These are phyloP conservation scores for Yamadazyma friedrichii DNA, from an alignment of 1,139 yeast species.

Conservation along the genomic window DNA sequence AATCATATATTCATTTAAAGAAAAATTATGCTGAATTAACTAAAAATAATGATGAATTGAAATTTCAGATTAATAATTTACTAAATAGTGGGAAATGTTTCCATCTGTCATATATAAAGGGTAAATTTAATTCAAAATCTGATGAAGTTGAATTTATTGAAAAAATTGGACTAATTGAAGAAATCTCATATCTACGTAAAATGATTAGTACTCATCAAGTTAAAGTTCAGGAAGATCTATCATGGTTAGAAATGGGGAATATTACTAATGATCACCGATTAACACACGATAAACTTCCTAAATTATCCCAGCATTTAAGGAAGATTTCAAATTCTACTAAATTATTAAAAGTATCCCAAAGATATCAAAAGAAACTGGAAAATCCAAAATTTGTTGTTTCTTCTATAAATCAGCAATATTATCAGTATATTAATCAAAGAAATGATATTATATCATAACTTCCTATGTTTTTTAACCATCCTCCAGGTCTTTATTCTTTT, in stretches of 20 bases:
- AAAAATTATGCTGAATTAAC: slow-evolving; percentile 8
- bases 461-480: not conserved
- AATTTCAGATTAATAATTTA: slow-evolving; percentile 10
- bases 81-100: slow-evolving; percentile 15
- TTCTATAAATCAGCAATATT: slow-evolving; percentile 11
- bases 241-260: slow-evolving; percentile 20
- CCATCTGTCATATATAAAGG: slow-evolving; percentile 11
- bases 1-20: slow-evolving; percentile 8
- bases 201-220: slow-evolving; percentile 13
- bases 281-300: slow-evolving; percentile 6
- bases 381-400: slow-evolving; percentile 18
- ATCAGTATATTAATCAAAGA: slow-evolving; percentile 11
- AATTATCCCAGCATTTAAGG: slow-evolving; percentile 16
- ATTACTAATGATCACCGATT: slow-evolving; percentile 7
- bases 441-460: slow-evolving; percentile 1
- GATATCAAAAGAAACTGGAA: slow-evolving; percentile 16
- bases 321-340: slow-evolving; percentile 15
- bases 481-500: not conserved
- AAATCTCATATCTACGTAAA: slow-evolving; percentile 33
- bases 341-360: slow-evolving; percentile 11
- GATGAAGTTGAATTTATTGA: slow-evolving; percentile 33
- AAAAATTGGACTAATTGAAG: slow-evolving; percentile 33
- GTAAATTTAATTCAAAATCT: slow-evolving; percentile 17
- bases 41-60: slow-evolving; percentile 8
- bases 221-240: slow-evolving; percentile 7